These are phyloP conservation scores for Pleurotus tuoliensis DNA, from an alignment of 768 basidiomycete genomes.

Conservation along the genomic window DNA sequence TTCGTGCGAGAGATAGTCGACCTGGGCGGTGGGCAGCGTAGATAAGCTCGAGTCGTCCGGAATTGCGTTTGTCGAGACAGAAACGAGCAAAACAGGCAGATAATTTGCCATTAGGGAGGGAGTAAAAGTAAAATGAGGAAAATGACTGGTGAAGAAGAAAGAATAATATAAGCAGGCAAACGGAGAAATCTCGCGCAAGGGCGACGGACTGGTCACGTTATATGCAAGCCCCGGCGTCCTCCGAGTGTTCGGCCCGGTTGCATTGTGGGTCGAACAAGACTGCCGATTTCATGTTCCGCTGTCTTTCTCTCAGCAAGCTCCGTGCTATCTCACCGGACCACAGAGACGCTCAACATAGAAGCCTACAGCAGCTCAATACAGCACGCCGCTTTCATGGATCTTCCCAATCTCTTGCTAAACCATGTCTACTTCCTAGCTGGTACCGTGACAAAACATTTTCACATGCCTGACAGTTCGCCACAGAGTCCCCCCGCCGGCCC, in stretches of 20 bases:
- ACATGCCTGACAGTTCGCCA: too few species aligned
- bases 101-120: conserved; percentile 54
- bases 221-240: conserved; percentile 6
- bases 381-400: too few species aligned
- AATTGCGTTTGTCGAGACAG: conserved; percentile 50
- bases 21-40: conserved; percentile 87
- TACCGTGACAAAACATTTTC: too few species aligned
- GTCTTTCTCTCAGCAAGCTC: neutral
- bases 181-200: conserved; percentile 6
- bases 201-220: conserved; percentile 2
- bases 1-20: conserved; percentile 97
- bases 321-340: neutral
- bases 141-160: conserved; percentile 2
- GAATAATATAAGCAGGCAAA: neutral
- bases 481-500: too few species aligned
- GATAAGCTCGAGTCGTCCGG: conserved; percentile 79
- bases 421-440: too few species aligned
- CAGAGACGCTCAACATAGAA: too few species aligned
- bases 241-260: conserved; percentile 5
- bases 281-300: conserved; percentile 5
- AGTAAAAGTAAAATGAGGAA: conserved; percentile 8
- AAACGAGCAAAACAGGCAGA: conserved; percentile 65
- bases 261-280: neutral
- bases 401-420: too few species aligned
- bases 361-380: too few species aligned